Evolutionary conservation across 768 basidiomycete genomes (phyloP).

Genomic region (Xanthoconium purpureum): DNA sequence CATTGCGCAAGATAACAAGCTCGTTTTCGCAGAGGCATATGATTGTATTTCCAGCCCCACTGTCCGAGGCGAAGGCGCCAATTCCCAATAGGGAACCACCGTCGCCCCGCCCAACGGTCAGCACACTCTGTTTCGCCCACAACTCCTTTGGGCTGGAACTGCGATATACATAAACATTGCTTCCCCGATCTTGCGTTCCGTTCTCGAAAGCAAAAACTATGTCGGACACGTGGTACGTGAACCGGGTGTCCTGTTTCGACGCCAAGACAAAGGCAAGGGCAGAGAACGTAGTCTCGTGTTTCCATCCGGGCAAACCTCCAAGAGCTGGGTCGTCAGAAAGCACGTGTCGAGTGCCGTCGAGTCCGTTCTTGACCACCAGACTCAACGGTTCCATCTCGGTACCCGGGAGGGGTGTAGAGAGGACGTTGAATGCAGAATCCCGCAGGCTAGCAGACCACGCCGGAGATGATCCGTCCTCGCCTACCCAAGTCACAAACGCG

Average conservation of each 20-base stretch:
- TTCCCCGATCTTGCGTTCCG: constrained; percentile 61
- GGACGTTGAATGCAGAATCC: constrained; percentile 44
- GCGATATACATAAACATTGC: constrained; percentile 87
- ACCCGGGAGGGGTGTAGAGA: constrained; percentile 75
- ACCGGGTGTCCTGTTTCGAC: constrained; percentile 86
- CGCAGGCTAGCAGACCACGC: constrained; percentile 39
- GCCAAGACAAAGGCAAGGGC: constrained; percentile 93
- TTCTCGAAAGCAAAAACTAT: constrained; percentile 83
- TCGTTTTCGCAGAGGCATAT: constrained; percentile 77
- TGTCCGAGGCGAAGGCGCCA: constrained; percentile 42
- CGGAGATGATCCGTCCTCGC: constrained; percentile 45
- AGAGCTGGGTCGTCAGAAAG: constrained; percentile 32
- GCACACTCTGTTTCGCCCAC: constrained; percentile 77
- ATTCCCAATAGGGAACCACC: constrained; percentile 80
- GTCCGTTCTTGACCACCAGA: constrained; percentile 64
- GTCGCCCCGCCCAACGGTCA: constrained; percentile 67
- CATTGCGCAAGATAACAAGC: constrained; percentile 55
- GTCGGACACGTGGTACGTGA: constrained; percentile 67
- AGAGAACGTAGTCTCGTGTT: constrained; percentile 78
- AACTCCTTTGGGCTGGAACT: constrained; percentile 46
- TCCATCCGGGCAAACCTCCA: constrained; percentile 48
- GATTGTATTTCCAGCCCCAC: constrained; percentile 40
- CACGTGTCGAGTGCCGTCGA: constrained; percentile 68
- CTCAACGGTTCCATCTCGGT: constrained; percentile 28
- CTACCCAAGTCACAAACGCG: constrained; percentile 67